phyloP scores from a whole-genome alignment of 345 rosid genomes.

The Populus ilicifolia region DNA sequence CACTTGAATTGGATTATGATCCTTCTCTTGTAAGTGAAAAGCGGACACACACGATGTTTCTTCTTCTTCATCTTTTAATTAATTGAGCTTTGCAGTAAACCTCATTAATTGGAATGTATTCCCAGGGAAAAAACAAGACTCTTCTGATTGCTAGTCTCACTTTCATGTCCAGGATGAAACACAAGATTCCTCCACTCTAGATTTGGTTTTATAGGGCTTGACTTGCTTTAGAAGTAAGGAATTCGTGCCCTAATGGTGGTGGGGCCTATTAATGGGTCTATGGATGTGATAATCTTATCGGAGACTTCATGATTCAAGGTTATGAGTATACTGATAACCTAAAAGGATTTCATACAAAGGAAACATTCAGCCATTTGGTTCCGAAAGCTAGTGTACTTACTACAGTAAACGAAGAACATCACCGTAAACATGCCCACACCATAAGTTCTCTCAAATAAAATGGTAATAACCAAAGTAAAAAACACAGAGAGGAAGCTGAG shows the following conservation, averaged over 20 bases:
- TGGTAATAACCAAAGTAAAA: background rate
- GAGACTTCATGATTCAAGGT: background rate
- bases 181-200: background rate
- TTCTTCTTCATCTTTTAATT: too few species aligned
- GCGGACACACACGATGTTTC: background rate
- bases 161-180: background rate
- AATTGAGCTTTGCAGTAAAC: background rate
- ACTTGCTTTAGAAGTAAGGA: background rate
- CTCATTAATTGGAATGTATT: background rate
- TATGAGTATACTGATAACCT: background rate
- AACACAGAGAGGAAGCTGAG: background rate
- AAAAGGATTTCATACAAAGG: background rate
- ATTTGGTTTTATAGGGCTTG: background rate
- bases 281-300: background rate
- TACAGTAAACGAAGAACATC: background rate
- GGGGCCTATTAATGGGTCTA: background rate
- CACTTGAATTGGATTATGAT: background rate
- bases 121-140: background rate
- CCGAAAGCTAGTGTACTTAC: background rate
- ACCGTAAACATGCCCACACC: background rate
- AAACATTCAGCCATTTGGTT: too few species aligned
- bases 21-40: background rate
- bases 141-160: background rate
- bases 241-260: background rate
- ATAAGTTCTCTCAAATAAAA: background rate